These are phyloP conservation scores for Aspergillus carbonarius DNA, from an alignment of 2,329 filamentous ascomycete species.

Conservation along the genomic window DNA sequence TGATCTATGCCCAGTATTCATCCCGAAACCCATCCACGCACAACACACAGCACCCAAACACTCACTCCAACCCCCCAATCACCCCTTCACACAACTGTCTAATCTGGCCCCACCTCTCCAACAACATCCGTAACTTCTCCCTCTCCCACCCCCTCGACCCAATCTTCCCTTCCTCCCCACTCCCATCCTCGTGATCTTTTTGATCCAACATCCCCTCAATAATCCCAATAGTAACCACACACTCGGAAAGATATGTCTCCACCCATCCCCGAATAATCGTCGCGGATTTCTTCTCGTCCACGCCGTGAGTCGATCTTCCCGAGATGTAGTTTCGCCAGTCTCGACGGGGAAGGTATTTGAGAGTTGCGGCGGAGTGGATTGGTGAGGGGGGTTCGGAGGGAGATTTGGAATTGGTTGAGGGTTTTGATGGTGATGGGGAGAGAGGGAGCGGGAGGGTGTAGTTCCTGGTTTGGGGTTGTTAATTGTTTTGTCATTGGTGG, in stretches of 20 bases:
- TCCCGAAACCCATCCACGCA: no score
- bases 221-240: slow-evolving; percentile 16
- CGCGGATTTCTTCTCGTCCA: slow-evolving; percentile 23
- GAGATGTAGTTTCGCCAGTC: slow-evolving; percentile 32
- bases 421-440: not conserved
- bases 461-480: slow-evolving; percentile 20
- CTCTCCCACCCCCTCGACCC: slow-evolving; percentile 6
- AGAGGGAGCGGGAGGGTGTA: slow-evolving; percentile 25
- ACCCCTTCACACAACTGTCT: slow-evolving; percentile 25
- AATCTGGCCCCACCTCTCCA: slow-evolving; percentile 36
- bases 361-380: slow-evolving; percentile 20
- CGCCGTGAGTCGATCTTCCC: slow-evolving; percentile 19
- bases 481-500: not conserved
- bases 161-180: not conserved
- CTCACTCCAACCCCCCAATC: slow-evolving; percentile 2
- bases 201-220: slow-evolving; percentile 7
- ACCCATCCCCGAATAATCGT: slow-evolving; percentile 29
- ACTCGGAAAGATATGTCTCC: slow-evolving; percentile 27
- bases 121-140: slow-evolving; percentile 18
- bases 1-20: not conserved
- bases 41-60: not conserved
- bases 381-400: no score
- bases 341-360: slow-evolving; percentile 29
- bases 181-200: not conserved
- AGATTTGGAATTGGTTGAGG: no score